Conservation (phyloP, 257 asterid species). For the Marsdenia floribunda region DNA sequence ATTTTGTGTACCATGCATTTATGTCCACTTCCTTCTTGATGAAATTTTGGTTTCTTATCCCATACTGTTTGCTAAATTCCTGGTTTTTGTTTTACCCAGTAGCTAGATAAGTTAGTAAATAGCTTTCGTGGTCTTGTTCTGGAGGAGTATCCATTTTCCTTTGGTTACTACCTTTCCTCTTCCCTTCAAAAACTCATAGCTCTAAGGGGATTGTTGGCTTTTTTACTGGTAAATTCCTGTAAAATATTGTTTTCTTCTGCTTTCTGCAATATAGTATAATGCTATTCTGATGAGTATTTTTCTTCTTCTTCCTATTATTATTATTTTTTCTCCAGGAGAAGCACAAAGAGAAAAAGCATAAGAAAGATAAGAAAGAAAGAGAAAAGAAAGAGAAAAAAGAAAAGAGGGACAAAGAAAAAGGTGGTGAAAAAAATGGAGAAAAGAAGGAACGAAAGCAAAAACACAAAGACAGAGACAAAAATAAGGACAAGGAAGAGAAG, state of each 20-base stretch:
- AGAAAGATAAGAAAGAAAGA: constrained; percentile 46
- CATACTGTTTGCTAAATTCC: background rate
- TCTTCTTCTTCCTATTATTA: background rate
- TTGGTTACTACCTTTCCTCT: background rate
- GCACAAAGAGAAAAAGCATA: constrained; percentile 39
- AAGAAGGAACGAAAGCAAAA: constrained; percentile 49
- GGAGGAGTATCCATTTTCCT: background rate
- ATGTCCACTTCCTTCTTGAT: background rate
- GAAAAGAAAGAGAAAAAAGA: constrained; percentile 46
- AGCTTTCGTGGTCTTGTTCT: background rate
- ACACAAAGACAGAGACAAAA: constrained; percentile 45
- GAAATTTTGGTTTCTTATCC: background rate
- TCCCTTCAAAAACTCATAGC: background rate
- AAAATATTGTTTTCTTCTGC: background rate
- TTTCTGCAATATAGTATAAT: background rate
- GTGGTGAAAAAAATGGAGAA: constrained; percentile 39
- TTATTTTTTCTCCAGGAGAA: constrained; percentile 38
- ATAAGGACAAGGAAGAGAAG: constrained; percentile 27
- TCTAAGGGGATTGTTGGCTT: background rate
- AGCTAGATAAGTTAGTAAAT: background rate
- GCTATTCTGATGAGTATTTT: background rate
- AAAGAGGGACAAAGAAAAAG: constrained; percentile 41
- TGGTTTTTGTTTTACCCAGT: background rate
- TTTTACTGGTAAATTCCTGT: background rate
- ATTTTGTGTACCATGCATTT: constrained; percentile 1